These are phyloP conservation scores for Penicillium sp. DNA, from an alignment of 2,329 filamentous ascomycete species.

Conservation along the genomic window DNA sequence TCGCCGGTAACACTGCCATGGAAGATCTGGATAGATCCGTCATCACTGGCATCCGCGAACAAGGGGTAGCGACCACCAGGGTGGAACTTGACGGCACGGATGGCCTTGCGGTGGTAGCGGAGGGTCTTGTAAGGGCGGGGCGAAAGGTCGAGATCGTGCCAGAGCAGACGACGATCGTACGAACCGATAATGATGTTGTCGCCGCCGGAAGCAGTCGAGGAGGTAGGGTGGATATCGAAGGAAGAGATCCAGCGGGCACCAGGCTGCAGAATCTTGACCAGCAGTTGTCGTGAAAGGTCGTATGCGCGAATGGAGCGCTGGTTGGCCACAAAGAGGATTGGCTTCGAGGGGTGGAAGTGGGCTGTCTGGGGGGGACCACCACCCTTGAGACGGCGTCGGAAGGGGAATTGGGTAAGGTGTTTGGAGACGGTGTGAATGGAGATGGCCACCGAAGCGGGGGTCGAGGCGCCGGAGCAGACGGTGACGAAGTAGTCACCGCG, in stretches of 20 bases:
- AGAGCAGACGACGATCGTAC: slow-evolving; percentile 89
- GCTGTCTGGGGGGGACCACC: slow-evolving; percentile 80
- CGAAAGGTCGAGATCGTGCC: slow-evolving; percentile 95
- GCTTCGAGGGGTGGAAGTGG: slow-evolving; percentile 90
- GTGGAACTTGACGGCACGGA: slow-evolving; percentile 86
- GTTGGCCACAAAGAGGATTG: slow-evolving; percentile 90
- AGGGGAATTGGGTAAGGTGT: slow-evolving; percentile 91
- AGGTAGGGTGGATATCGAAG: slow-evolving; percentile 86
- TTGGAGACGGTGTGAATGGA: slow-evolving; percentile 94
- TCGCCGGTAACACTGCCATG: slow-evolving; percentile 94
- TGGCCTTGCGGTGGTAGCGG: slow-evolving; percentile 89
- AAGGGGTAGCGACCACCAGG: slow-evolving; percentile 72
- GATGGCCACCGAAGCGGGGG: slow-evolving; percentile 62
- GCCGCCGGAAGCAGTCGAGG: slow-evolving; percentile 85
- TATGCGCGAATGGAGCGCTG: slow-evolving; percentile 92
- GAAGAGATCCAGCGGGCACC: slow-evolving; percentile 93
- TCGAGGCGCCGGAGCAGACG: slow-evolving; percentile 68
- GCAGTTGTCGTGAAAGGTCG: slow-evolving; percentile 85
- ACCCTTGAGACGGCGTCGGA: slow-evolving; percentile 69
- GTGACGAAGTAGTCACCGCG: slow-evolving; percentile 93
- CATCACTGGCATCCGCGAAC: slow-evolving; percentile 93
- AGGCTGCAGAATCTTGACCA: slow-evolving; percentile 90
- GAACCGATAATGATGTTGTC: slow-evolving; percentile 93
- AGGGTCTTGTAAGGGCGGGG: slow-evolving; percentile 93
- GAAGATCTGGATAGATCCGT: slow-evolving; percentile 93